phyloP scores from a whole-genome alignment of 2,329 filamentous ascomycete species.

The Sporothrix schenckii region DNA sequence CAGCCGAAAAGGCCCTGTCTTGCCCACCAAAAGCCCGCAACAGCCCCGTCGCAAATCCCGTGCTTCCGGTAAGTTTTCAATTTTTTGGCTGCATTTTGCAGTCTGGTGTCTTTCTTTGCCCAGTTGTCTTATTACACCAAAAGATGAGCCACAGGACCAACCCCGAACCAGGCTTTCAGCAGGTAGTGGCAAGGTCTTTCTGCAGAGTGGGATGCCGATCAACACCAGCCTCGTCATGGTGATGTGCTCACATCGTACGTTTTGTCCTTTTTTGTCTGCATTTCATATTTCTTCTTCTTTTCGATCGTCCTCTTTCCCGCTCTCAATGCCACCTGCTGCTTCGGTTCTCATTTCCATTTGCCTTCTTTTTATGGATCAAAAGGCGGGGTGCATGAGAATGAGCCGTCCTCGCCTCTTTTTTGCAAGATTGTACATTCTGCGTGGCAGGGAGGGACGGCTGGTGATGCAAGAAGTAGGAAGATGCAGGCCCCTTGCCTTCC shows the following conservation, averaged over 20 bases:
- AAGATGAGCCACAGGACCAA: not conserved
- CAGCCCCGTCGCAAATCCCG: not conserved
- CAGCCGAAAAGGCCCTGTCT: conserved; percentile 6
- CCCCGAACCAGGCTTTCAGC: conserved; percentile 20
- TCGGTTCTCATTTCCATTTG: conserved; percentile 11
- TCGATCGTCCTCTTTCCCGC: not conserved
- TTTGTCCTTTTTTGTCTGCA: not conserved
- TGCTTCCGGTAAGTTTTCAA: not conserved
- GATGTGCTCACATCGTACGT: not conserved
- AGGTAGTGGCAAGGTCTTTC: not conserved
- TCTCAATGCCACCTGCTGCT: conserved; percentile 14
- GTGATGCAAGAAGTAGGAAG: not conserved
- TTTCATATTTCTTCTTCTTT: not conserved
- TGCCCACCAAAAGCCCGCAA: not conserved
- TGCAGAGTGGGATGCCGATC: not conserved
- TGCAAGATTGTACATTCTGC: not conserved
- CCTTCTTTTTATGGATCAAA: conserved; percentile 23
- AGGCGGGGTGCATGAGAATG: conserved; percentile 27
- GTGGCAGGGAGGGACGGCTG: conserved; percentile 13
- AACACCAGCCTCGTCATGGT: not conserved
- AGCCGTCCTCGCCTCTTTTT: not conserved
- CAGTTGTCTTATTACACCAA: not conserved
- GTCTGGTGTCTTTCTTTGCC: not conserved
- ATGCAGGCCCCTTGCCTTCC: not conserved
- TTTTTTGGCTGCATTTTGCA: conserved; percentile 3